Conservation (phyloP, 2,329 filamentous ascomycete species). For the Pseudogymnoascus sp. region DNA sequence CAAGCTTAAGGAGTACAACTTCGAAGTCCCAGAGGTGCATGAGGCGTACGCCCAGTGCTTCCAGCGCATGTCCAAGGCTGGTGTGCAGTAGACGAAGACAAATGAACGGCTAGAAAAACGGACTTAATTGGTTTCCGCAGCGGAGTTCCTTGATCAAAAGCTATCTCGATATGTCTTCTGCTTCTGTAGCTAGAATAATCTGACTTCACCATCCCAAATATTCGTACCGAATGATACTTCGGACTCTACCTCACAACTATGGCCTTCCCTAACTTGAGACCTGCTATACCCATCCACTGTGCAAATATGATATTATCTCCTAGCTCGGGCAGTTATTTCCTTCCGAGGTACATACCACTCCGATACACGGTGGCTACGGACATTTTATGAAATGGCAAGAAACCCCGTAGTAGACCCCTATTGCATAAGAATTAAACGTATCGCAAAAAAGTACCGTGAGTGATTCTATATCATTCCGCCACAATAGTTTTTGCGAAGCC, state of each 20-base stretch:
- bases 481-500: not conserved
- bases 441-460: not conserved
- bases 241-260: not conserved
- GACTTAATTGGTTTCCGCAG: not conserved
- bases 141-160: not conserved
- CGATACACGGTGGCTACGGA: not conserved
- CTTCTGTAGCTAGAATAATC: constrained; percentile 8
- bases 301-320: not conserved
- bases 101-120: constrained; percentile 3
- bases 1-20: constrained; percentile 53
- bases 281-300: not conserved
- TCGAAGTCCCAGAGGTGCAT: constrained; percentile 54
- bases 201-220: not conserved
- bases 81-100: constrained; percentile 37
- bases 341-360: not conserved
- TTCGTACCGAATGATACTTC: not conserved
- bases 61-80: constrained; percentile 53
- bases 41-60: constrained; percentile 56
- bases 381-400: not conserved
- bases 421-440: not conserved
- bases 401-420: not conserved
- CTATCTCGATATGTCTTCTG: not conserved
- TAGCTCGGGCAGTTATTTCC: not conserved
- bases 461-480: not conserved
- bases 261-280: not conserved